Percentiles rank a stretch among this genome's conserved stretches.
Evolutionary conservation across 2,329 filamentous ascomycete species (phyloP).

Genomic region (Neonectria punicea): DNA sequence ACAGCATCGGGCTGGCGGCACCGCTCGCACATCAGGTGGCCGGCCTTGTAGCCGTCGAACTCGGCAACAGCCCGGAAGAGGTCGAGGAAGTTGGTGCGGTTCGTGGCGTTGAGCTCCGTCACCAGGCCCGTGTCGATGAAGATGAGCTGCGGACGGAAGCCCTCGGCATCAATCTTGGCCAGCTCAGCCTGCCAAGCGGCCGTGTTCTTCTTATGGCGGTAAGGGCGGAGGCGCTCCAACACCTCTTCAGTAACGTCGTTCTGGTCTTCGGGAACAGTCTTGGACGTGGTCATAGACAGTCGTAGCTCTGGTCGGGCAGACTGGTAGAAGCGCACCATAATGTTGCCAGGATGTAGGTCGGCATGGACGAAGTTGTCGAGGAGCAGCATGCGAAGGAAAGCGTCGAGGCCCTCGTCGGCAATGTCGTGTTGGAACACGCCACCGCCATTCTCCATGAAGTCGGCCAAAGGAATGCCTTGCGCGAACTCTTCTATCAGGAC

Average conservation of each 20-base stretch:
- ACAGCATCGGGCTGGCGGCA: slow-evolving; percentile 93
- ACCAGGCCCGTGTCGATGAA: slow-evolving; percentile 98
- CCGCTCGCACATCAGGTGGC: slow-evolving; percentile 94
- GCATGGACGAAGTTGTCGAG: slow-evolving; percentile 98
- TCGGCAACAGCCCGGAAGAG: slow-evolving; percentile 96
- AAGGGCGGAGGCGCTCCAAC: slow-evolving; percentile 80
- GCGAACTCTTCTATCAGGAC: slow-evolving; percentile 96
- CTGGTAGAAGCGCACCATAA: slow-evolving; percentile 99
- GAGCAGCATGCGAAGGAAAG: slow-evolving; percentile 94
- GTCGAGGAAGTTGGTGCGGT: slow-evolving; percentile 91
- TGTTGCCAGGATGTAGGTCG: slow-evolving; percentile 96
- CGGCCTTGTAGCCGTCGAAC: slow-evolving; percentile 96
- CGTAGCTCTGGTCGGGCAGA: slow-evolving; percentile 75
- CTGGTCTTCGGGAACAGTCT: slow-evolving; percentile 58
- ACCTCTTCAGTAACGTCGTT: slow-evolving; percentile 89
- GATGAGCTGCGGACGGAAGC: slow-evolving; percentile 91
- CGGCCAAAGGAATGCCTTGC: slow-evolving; percentile 89
- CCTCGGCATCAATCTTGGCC: slow-evolving; percentile 81
- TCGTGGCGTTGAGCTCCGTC: slow-evolving; percentile 88
- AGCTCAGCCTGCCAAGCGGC: slow-evolving; percentile 80
- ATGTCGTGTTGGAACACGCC: slow-evolving; percentile 95
- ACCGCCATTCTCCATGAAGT: slow-evolving; percentile 91
- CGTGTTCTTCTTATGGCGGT: slow-evolving; percentile 69
- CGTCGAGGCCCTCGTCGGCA: slow-evolving; percentile 92
- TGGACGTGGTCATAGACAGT: slow-evolving; percentile 41